Evolutionary conservation across 495 filamentous ascomycete genomes (phyloP), one percentile per base, ranked within the genome.

Genomic region (Melanomma pulvis-pyrius): DNA sequence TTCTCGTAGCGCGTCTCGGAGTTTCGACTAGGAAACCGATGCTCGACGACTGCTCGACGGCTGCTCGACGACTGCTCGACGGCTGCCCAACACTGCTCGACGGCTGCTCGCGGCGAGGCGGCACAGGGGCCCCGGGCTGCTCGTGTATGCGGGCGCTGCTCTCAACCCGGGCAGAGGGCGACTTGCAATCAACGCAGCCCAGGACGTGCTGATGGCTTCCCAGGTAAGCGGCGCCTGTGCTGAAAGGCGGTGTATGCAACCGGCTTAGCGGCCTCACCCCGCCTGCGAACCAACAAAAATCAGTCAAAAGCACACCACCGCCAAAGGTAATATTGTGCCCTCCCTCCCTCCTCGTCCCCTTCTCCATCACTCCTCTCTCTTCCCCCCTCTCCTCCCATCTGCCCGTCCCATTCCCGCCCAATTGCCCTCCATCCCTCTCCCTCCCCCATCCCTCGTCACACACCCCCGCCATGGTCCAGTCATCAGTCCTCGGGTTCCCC

Each of bases 401-500:
- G 21, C 26, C 26, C 8, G 48, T 28, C 41, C 36, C 58, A 49
- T 41, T 63, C 62, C 56, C 34, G 29, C 24, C 36, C 39, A 59
- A 5, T 46, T 54, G 44, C 67, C 55, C 52, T n/a, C 12, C n/a
- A 21, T 25, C 26, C 39, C 65, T 24, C 41, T 48, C 56, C 36
- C 6, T 44, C 19, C 22, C 32, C n/a, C 28, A 52, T 32, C 64
- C 29, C 41, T 49, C 29, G 17, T 30, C 49, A 46, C 56, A 60
- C 47, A 54, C 25, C 22, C n/a, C 64, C 64, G 65, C 21, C 48
- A 72, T 72, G 70, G 70, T 72, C 17, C 66, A 69, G 57, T 72
- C 70, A 62, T 72, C 70, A 12, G 70, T 72, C 44, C 66, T 72
- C 58, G 70, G 70, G 8, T 92, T 93, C 83, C 90, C 89, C 80